A percentile compares a stretch with the other conserved stretches of the same genome.
Evolutionary conservation across 2,329 filamentous ascomycete genomes (phyloP).

Genomic region (Tympanopsis confertula): DNA sequence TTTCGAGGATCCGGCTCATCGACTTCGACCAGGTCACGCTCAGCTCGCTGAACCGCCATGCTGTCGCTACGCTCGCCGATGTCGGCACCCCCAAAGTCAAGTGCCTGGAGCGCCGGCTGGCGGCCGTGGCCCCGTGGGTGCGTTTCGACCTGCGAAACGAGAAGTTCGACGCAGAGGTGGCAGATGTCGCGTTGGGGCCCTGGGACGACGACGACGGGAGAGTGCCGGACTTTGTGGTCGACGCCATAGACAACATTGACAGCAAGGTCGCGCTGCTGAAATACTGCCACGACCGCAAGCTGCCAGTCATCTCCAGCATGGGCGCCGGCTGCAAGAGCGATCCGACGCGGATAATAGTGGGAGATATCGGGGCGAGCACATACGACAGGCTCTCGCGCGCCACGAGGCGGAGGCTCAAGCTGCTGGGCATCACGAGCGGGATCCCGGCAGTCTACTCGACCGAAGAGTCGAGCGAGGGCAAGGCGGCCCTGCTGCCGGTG

Average conservation of each 20-base stretch:
- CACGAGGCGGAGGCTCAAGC: slow-evolving; percentile 68
- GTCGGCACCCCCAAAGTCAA: slow-evolving; percentile 88
- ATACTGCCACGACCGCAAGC: slow-evolving; percentile 67
- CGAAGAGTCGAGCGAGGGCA: slow-evolving; percentile 79
- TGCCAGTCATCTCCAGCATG: slow-evolving; percentile 89
- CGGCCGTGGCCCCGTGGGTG: slow-evolving; percentile 85
- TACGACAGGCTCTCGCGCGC: slow-evolving; percentile 82
- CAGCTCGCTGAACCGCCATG: slow-evolving; percentile 85
- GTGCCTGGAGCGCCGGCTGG: slow-evolving; percentile 66
- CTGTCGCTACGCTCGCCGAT: slow-evolving; percentile 84
- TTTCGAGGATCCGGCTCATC: slow-evolving; percentile 75
- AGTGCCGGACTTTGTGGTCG: slow-evolving; percentile 74
- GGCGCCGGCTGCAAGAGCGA: slow-evolving; percentile 89
- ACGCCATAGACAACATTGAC: slow-evolving; percentile 97
- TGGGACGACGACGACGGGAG: slow-evolving; percentile 44
- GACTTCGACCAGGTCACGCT: slow-evolving; percentile 97
- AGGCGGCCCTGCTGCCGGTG: slow-evolving; percentile 78
- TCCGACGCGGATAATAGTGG: slow-evolving; percentile 72
- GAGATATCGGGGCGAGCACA: slow-evolving; percentile 77
- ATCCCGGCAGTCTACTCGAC: slow-evolving; percentile 89
- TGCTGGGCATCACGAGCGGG: slow-evolving; percentile 67
- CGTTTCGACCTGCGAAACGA: slow-evolving; percentile 77
- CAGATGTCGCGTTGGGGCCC: slow-evolving; percentile 52
- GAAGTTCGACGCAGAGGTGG: slow-evolving; percentile 62
- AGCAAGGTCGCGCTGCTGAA: slow-evolving; percentile 85